Conservation (phyloP, 345 rosid species). For the Hypericum androsaemum region DNA sequence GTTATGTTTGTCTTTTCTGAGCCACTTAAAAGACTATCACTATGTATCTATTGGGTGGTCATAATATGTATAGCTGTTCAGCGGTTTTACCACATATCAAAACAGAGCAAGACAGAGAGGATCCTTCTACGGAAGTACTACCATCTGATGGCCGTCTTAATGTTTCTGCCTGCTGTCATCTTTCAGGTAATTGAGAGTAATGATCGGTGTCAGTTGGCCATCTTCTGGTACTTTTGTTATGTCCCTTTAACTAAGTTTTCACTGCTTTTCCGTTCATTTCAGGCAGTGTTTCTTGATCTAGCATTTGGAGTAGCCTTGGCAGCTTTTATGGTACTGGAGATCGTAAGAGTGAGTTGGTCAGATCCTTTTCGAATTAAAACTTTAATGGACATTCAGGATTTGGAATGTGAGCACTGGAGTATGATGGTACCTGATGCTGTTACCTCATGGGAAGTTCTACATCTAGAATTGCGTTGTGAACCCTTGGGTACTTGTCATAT, state of each 20-base stretch:
- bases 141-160: conserved; percentile 90
- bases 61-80: conserved; percentile 60
- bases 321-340: conserved; percentile 67
- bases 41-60: conserved; percentile 69
- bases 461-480: too few species aligned
- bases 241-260: conserved; percentile 1
- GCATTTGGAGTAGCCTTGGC: conserved; percentile 96
- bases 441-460: too few species aligned
- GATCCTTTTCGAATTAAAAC: neutral
- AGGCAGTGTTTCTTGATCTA: conserved; percentile 90
- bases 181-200: conserved; percentile 57
- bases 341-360: conserved; percentile 64
- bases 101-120: conserved; percentile 81
- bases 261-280: conserved; percentile 22
- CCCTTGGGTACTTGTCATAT: too few species aligned
- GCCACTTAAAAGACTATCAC: conserved; percentile 62
- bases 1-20: conserved; percentile 59
- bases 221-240: neutral
- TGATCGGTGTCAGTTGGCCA: conserved; percentile 2
- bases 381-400: too few species aligned
- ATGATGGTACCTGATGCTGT: too few species aligned
- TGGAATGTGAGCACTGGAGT: too few species aligned
- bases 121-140: conserved; percentile 94
- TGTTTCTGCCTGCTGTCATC: conserved; percentile 91
- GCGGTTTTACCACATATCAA: conserved; percentile 71